Evolutionary conservation across 2,329 filamentous ascomycete genomes (phyloP).

Genomic region (Pezicula neosporulosa): DNA sequence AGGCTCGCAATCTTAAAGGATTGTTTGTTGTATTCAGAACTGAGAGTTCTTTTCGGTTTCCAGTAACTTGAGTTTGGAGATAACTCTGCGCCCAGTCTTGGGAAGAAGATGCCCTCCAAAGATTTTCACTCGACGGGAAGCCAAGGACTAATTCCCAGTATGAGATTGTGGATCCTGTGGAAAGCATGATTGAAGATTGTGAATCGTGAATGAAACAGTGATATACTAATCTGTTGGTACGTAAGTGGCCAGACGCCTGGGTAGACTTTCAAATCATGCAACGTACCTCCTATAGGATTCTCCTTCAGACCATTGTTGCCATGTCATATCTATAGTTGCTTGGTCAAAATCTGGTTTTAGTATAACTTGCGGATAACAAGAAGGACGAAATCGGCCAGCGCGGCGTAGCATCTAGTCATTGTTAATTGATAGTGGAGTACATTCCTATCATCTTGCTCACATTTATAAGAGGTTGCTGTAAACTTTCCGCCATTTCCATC

Average conservation of each 20-base stretch:
- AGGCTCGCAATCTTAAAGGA: too few relatives aligned
- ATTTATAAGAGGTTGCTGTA: background rate
- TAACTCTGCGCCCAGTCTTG: background rate
- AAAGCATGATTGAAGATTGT: background rate
- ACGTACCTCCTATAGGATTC: constrained; percentile 3
- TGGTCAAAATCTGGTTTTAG: background rate
- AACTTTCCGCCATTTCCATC: constrained; percentile 3
- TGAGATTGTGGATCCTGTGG: background rate
- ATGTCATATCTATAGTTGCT: background rate
- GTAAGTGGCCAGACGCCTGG: too few relatives aligned
- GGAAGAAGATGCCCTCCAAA: background rate
- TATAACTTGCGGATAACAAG: constrained; percentile 9
- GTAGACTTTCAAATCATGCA: background rate
- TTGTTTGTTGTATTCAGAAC: too few relatives aligned
- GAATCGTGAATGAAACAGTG: constrained; percentile 2
- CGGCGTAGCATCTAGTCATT: constrained; percentile 1
- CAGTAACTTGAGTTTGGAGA: background rate
- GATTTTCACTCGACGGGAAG: background rate
- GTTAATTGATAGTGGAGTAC: background rate
- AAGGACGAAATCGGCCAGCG: background rate
- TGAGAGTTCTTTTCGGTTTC: too few relatives aligned
- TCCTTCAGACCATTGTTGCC: constrained; percentile 3
- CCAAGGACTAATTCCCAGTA: background rate
- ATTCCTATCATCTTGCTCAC: background rate
- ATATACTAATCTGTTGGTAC: background rate